Evolutionary conservation across 2,329 filamentous ascomycete species (phyloP), one percentile per base, ranked within the genome.

Genomic region (Esteya vermicola): DNA sequence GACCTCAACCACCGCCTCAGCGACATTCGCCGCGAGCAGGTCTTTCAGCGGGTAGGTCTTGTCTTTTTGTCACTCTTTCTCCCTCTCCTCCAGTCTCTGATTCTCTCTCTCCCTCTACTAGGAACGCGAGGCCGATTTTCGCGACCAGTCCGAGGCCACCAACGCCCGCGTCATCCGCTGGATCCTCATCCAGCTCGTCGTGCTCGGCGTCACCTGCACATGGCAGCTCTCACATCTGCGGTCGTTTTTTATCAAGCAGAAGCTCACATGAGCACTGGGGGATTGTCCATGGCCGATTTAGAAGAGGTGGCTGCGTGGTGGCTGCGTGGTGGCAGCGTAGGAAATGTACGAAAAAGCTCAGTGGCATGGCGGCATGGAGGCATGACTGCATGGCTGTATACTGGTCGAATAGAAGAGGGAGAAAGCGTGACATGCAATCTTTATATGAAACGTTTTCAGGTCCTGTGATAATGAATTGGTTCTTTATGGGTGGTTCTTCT

Each of bases 181-280:
- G 89, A 89, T 91, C 50, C 55, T 95, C 48, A 81, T 96, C 50
- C 91, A 98, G 63, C 67, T 96, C 45, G 72, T 78, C 39, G 76
- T 96, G 28, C 69, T 98, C 40, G 84, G 79, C 41, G 70, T 80
- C 41, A 94, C 91, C 26, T 98, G 91, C 64, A 84, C 85, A 45
- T 98, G 91, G 91, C 91, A 98, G 62, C 70, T 98, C 35, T 93
- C 86, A 40, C 89, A 98, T 63, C 72, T 98, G 52, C 75, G 91
- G 51, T 82, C 84, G 35, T 98, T 98, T 74, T 98, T 98, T 68
- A 98, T 98, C 70, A 98, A 98, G 74, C 89, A 96, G 69, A 98
- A 98, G 73, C 78, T 98, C 59, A 96, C 91, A 44, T 98, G 75
- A 62, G 52, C 3, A 10, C 10, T 2, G 9, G n/a, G n/a, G n/a